Percentiles rank a stretch among this genome's conserved stretches.
These are phyloP conservation scores for Exophiala bonariae DNA, from an alignment of 2,329 filamentous ascomycete species.

Conservation along the genomic window DNA sequence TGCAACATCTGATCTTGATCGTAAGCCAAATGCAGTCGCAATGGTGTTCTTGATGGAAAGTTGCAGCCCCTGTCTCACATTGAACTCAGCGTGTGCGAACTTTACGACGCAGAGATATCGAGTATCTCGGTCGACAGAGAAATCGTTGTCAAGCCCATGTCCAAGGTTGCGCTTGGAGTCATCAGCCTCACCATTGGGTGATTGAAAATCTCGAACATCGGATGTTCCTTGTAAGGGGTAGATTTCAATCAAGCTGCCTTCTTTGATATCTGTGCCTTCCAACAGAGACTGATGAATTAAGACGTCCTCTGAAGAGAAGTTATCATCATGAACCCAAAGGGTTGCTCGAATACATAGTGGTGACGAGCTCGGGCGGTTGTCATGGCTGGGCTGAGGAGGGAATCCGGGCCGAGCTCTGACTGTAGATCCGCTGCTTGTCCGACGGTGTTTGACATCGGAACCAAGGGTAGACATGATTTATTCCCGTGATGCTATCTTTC, in stretches of 20 bases:
- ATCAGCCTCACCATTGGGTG: conserved; percentile 10
- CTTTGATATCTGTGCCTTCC: conserved; percentile 67
- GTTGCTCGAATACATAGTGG: conserved; percentile 16
- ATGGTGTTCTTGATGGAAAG: conserved; percentile 75
- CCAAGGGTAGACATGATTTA: not conserved
- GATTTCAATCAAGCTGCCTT: conserved; percentile 70
- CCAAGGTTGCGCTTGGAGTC: conserved; percentile 13
- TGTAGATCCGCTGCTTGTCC: not conserved
- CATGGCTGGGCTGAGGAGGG: not conserved
- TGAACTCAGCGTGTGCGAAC: conserved; percentile 69
- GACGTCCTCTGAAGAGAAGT: conserved; percentile 74
- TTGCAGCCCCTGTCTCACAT: conserved; percentile 64
- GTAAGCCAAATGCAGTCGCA: conserved; percentile 78
- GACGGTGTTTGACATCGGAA: not conserved
- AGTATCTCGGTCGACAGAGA: conserved; percentile 19
- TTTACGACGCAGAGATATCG: conserved; percentile 72
- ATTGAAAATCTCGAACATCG: conserved; percentile 42
- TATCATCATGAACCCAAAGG: conserved; percentile 67
- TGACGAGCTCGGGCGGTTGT: conserved; percentile 5
- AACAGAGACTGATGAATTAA: conserved; percentile 50
- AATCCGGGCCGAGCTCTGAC: not conserved
- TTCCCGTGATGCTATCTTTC: no score
- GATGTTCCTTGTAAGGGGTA: conserved; percentile 58
- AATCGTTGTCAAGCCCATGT: conserved; percentile 1
- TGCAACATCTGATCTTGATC: conserved; percentile 70